These are phyloP conservation scores for Corchorus olitorius DNA, from an alignment of 345 rosid species.

Conservation along the genomic window DNA sequence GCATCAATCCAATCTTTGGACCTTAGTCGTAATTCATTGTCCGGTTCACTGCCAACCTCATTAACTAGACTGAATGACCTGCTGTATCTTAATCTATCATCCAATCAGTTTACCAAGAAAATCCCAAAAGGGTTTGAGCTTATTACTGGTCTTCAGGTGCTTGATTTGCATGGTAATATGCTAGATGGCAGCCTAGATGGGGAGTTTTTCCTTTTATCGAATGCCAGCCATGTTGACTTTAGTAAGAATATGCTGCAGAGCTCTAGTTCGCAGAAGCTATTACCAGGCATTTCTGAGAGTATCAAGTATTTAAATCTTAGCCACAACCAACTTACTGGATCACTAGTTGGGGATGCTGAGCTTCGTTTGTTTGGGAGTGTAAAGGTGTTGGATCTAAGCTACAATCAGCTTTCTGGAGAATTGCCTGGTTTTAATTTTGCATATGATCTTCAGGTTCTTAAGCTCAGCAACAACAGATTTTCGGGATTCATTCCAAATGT, in stretches of 20 bases:
- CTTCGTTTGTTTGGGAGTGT: constrained; percentile 70
- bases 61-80: constrained; percentile 64
- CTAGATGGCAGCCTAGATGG: constrained; percentile 76
- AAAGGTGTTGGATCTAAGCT: constrained; percentile 88
- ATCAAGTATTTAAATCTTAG: constrained; percentile 76
- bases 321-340: constrained; percentile 84
- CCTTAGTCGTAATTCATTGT: constrained; percentile 79
- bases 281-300: constrained; percentile 85
- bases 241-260: constrained; percentile 71
- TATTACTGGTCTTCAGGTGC: constrained; percentile 63
- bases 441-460: constrained; percentile 89
- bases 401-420: constrained; percentile 88
- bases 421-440: constrained; percentile 89
- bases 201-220: constrained; percentile 77
- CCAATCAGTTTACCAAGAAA: constrained; percentile 58
- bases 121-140: constrained; percentile 82
- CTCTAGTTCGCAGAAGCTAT: constrained; percentile 60
- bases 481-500: constrained; percentile 85
- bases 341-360: constrained; percentile 63
- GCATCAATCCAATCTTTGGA: constrained; percentile 77
- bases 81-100: constrained; percentile 69
- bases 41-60: constrained; percentile 67
- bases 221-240: constrained; percentile 78
- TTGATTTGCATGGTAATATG: constrained; percentile 83
- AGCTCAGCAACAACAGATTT: constrained; percentile 84